These are phyloP conservation scores for Cladosporium phlei DNA, from an alignment of 2,329 filamentous ascomycete genomes.

Conservation along the genomic window DNA sequence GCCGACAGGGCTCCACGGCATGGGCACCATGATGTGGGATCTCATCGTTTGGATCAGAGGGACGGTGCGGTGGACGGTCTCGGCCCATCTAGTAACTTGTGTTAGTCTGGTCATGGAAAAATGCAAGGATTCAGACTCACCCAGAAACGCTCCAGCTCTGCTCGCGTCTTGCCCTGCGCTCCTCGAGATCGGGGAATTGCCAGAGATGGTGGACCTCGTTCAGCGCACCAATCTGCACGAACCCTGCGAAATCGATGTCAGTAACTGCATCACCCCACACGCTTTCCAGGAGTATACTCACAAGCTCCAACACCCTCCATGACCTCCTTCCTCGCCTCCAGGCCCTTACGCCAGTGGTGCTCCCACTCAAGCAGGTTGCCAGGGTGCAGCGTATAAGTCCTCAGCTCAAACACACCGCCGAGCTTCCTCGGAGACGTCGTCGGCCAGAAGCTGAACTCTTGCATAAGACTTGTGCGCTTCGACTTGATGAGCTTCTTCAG, in stretches of 20 bases:
- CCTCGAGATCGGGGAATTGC: constrained; percentile 97
- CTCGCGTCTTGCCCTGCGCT: constrained; percentile 83
- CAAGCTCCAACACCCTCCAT: constrained; percentile 68
- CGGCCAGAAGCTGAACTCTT: constrained; percentile 99
- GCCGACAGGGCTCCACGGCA: constrained; percentile 93
- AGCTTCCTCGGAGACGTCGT: constrained; percentile 85
- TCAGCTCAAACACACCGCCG: constrained; percentile 89
- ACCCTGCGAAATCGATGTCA: constrained; percentile 71
- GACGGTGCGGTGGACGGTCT: constrained; percentile 97
- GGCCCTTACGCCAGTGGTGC: constrained; percentile 90
- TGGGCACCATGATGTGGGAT: constrained; percentile 84
- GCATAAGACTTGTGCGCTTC: constrained; percentile 91
- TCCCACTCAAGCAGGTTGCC: constrained; percentile 98
- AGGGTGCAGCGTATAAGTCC: constrained; percentile 92
- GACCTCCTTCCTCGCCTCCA: constrained; percentile 86
- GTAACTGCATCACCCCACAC: neutral
- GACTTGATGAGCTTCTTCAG: constrained; percentile 78
- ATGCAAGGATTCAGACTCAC: constrained; percentile 8
- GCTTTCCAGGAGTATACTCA: neutral
- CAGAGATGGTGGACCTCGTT: constrained; percentile 98
- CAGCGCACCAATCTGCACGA: constrained; percentile 93
- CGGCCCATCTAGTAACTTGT: constrained; percentile 44
- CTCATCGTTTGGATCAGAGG: constrained; percentile 96
- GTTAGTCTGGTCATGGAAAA: neutral
- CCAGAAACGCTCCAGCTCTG: constrained; percentile 89